Evolutionary conservation across 495 filamentous ascomycete species (phyloP), one percentile per base, ranked within the genome.

Genomic region (Xylaria nigripes): DNA sequence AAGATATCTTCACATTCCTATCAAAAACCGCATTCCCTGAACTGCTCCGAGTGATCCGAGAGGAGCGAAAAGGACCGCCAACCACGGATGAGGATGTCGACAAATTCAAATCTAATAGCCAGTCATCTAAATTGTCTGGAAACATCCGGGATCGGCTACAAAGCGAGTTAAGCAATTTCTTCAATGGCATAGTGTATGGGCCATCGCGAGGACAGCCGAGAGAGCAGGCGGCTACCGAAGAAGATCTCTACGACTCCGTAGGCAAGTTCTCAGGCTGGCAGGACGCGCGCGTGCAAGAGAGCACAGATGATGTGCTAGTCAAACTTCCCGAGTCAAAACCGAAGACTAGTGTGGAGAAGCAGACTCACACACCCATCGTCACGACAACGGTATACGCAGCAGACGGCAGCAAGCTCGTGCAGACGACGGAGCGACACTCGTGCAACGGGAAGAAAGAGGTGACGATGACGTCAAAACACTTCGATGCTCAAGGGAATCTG

Each of bases 371-470:
- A 6, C 44, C 62, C 12, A 29, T 32, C 7, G 34, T 51, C 21
- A 49, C 50, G 8, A 65, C 56, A 1, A 56, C 50, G 1, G 50
- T 59, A 19, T 61, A 57, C 16, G 38, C 58, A 0, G 38, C 58
- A 0, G 61, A 55, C 22, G 64, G 64, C 8, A 62, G 59, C 47
- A 64, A 57, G 55, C 45, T 47, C 12, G 25, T 62, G 9, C 50
- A 54, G 43, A 59, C 51, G 16, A 48, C 53, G 10, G 34, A 54
- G 54, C 56, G 43, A 5, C 34, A 32, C 27, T 36, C 12, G 25
- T 10, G 16, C 1, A 23, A 52, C 8, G 48, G 53, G 6, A 56
- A 46, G 18, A 53, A 49, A 0, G 42, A 55, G 42, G 15, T 48
- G 23, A 60, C 30, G 8, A 60, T 59, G 3, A 56, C 45, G 4